Percentiles rank a stretch among this genome's conserved stretches.
These are phyloP conservation scores for Aspergillus sp. DNA, from an alignment of 2,329 filamentous ascomycete genomes.

Conservation along the genomic window DNA sequence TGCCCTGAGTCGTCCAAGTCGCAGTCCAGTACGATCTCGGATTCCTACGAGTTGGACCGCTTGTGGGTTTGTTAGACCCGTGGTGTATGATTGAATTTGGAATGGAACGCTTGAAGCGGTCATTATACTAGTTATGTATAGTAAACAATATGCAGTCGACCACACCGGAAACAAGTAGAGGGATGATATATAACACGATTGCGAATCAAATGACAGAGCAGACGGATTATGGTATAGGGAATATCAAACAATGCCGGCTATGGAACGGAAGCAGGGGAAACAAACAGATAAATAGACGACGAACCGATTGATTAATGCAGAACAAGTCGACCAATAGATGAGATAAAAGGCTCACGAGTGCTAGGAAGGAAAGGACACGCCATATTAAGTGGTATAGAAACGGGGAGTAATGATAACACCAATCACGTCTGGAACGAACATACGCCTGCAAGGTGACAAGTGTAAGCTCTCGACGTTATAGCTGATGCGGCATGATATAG, in stretches of 20 bases:
- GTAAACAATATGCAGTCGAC: not conserved
- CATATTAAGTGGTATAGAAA: not conserved
- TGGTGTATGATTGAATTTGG: not conserved
- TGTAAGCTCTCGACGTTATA: conserved; percentile 13
- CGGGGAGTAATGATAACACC: not conserved
- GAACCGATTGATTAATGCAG: not conserved
- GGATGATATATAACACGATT: not conserved
- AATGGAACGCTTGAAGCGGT: not conserved
- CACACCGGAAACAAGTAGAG: not conserved
- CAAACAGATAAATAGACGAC: not conserved
- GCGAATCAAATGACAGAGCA: not conserved
- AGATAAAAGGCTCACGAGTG: not conserved
- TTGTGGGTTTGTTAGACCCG: not conserved
- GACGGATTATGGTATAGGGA: conserved; percentile 5
- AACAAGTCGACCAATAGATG: not conserved
- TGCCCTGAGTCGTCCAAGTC: not conserved
- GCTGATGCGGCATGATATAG: conserved; percentile 27
- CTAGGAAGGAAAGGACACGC: not conserved
- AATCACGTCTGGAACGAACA: not conserved
- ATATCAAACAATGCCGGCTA: conserved; percentile 1
- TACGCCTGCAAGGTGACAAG: not conserved
- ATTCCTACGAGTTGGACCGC: not conserved
- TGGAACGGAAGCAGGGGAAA: not conserved
- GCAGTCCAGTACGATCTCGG: not conserved
- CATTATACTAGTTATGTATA: not conserved